Evolutionary conservation across 2,329 filamentous ascomycete species (phyloP).

Genomic region (Trichoderma polysporum): DNA sequence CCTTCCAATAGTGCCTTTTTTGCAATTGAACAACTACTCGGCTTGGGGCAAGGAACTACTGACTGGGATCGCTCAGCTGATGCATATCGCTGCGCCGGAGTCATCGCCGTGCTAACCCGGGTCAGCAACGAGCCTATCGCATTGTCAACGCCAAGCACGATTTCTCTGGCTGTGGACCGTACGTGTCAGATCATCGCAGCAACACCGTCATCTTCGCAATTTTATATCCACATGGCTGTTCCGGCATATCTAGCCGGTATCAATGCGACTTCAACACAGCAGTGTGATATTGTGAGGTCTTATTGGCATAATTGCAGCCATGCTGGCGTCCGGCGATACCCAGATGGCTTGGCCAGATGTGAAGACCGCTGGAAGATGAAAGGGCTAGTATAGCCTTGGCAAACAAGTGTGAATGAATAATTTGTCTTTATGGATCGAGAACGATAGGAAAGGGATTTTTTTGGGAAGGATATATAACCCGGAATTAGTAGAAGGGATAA

Average conservation of each 20-base stretch:
- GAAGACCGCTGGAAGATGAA: conserved; percentile 35
- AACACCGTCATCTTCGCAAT: conserved; percentile 35
- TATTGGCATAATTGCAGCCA: conserved; percentile 42
- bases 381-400: conserved; percentile 17
- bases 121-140: neutral
- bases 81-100: conserved; percentile 38
- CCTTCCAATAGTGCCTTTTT: conserved; percentile 25
- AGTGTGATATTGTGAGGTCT: conserved; percentile 36
- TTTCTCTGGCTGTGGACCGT: conserved; percentile 35
- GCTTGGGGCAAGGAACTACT: conserved; percentile 22
- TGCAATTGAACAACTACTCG: conserved; percentile 31
- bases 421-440: neutral
- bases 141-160: conserved; percentile 20
- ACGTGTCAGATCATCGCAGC: conserved; percentile 37
- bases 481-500: neutral
- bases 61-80: conserved; percentile 31
- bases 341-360: conserved; percentile 31
- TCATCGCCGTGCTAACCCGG: conserved; percentile 32
- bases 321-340: conserved; percentile 40
- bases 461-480: neutral
- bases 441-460: neutral
- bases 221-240: conserved; percentile 41
- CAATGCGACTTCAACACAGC: conserved; percentile 32
- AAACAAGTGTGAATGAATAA: neutral
- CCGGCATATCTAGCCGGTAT: conserved; percentile 40